A percentile compares a stretch with the other conserved stretches of the same genome.
These are phyloP conservation scores for Piper longum DNA, from an alignment of 164 flowering plant genomes.

Conservation along the genomic window DNA sequence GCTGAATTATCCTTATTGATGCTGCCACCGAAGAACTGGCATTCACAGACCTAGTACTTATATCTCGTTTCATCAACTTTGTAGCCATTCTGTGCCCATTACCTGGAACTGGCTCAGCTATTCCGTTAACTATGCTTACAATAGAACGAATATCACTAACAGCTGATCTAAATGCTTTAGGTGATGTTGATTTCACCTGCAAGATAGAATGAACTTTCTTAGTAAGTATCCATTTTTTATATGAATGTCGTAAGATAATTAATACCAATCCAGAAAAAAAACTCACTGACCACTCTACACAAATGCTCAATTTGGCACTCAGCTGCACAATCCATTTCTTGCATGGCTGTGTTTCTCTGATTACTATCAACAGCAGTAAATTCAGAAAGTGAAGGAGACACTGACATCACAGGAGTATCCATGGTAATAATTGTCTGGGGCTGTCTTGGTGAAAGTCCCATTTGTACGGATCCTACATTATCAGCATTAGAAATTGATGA, in stretches of 20 bases:
- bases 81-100: conserved; percentile 79
- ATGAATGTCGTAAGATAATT: too few species aligned
- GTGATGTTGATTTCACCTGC: conserved; percentile 67
- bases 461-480: conserved; percentile 42
- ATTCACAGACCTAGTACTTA: conserved; percentile 63
- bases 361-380: conserved; percentile 42
- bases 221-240: too few species aligned
- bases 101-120: conserved; percentile 86
- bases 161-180: conserved; percentile 50
- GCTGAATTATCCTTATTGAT: conserved; percentile 42
- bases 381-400: conserved; percentile 84
- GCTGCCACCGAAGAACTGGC: conserved; percentile 56
- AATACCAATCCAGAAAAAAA: too few species aligned
- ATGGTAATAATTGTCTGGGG: conserved; percentile 53
- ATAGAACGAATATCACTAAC: conserved; percentile 76
- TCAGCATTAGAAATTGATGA: conserved; percentile 52
- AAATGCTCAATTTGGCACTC: conserved; percentile 80
- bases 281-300: conserved; percentile 52
- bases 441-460: conserved; percentile 18
- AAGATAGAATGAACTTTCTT: background rate
- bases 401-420: conserved; percentile 89
- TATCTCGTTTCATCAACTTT: conserved; percentile 67
- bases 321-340: conserved; percentile 40
- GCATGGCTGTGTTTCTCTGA: conserved; percentile 31
- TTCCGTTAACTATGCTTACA: conserved; percentile 69